phyloP scores from a whole-genome alignment of 495 filamentous ascomycete species.

The Hypoxylon perforatum region DNA sequence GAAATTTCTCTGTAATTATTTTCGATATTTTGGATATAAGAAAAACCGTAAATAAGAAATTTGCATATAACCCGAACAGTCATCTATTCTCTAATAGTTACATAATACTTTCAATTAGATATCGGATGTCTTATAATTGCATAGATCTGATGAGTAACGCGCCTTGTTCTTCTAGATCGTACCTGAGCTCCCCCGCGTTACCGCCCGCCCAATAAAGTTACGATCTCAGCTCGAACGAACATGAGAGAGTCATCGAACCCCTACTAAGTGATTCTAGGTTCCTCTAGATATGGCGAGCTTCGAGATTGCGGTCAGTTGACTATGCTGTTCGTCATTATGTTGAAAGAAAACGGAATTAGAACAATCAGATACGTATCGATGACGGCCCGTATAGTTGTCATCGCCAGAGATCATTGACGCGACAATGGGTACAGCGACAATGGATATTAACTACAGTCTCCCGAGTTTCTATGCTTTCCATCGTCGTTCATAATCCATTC shows the following conservation, averaged over 20 bases:
- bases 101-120: too few relatives aligned
- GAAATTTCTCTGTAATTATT: too few relatives aligned
- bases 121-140: too few relatives aligned
- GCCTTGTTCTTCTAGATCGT: too few relatives aligned
- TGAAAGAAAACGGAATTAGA: slow-evolving; percentile 12
- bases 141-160: too few relatives aligned
- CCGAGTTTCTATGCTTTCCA: not conserved
- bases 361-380: slow-evolving; percentile 32
- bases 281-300: not conserved
- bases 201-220: too few relatives aligned
- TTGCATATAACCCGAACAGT: too few relatives aligned
- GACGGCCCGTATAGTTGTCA: slow-evolving; percentile 24
- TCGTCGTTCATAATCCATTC: not conserved
- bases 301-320: slow-evolving; percentile 3
- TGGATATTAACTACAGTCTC: slow-evolving; percentile 10
- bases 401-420: slow-evolving; percentile 19
- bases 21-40: too few relatives aligned
- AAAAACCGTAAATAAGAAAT: too few relatives aligned
- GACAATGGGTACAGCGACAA: slow-evolving; percentile 8
- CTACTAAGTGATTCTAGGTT: not conserved
- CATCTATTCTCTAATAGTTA: too few relatives aligned
- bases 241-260: slow-evolving; percentile 18
- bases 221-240: not conserved
- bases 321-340: slow-evolving; percentile 17
- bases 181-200: too few relatives aligned